Percentiles rank a stretch among this genome's conserved stretches.
phyloP scores from a whole-genome alignment of 148 eudicot genomes.

The Nepenthes mirabilis region DNA sequence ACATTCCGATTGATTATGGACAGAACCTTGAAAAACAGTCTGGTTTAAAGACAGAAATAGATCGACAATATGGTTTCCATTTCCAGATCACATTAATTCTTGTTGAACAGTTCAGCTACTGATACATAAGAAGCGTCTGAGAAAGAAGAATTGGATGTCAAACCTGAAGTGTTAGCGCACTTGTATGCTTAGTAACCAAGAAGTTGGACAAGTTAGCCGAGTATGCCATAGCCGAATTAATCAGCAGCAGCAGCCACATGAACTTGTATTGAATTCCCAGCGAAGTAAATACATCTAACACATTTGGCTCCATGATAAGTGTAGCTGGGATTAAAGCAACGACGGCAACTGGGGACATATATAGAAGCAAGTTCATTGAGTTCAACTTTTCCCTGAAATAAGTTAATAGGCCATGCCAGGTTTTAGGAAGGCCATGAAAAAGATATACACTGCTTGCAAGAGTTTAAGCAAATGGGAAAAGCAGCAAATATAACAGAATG shows the following conservation, averaged over 20 bases:
- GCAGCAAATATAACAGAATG: too few species aligned
- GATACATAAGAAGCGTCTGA: constrained; percentile 6
- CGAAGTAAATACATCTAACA: constrained; percentile 39
- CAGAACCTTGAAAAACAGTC: too few species aligned
- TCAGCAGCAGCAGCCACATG: constrained; percentile 64
- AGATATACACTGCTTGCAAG: too few species aligned
- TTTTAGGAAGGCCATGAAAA: too few species aligned
- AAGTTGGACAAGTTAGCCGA: constrained; percentile 91
- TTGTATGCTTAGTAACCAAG: constrained; percentile 94
- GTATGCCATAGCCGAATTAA: constrained; percentile 86
- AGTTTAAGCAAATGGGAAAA: too few species aligned
- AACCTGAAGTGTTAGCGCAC: constrained; percentile 97
- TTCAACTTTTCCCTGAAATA: constrained; percentile 79
- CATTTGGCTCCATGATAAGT: constrained; percentile 89
- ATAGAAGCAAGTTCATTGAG: constrained; percentile 89
- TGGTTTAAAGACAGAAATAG: too few species aligned
- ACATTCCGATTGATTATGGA: too few species aligned
- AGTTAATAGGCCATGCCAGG: background rate
- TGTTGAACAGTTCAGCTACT: too few species aligned
- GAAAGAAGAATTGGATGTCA: constrained; percentile 2
- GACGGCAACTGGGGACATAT: constrained; percentile 92
- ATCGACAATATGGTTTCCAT: too few species aligned
- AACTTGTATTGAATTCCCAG: constrained; percentile 51
- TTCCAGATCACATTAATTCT: too few species aligned
- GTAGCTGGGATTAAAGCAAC: constrained; percentile 71